Evolutionary conservation across 129 eudicot species (phyloP).

Genomic region (Artemisia argyi): DNA sequence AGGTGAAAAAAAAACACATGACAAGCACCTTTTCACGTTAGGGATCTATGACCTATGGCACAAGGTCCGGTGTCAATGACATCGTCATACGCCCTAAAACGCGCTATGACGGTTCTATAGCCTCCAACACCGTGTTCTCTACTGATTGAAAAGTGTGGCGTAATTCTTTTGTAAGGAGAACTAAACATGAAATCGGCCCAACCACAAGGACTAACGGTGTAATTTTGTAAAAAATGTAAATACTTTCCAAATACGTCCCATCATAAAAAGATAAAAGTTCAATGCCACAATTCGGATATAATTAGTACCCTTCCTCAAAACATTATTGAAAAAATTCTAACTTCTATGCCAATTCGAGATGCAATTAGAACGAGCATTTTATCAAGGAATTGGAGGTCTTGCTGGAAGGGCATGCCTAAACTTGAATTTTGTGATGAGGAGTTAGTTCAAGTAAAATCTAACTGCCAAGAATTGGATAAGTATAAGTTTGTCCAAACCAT

Average conservation of each 20-base stretch:
- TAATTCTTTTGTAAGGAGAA: too few relatives aligned
- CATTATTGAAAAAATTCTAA: not conserved
- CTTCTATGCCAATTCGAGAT: not conserved
- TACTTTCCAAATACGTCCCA: not conserved
- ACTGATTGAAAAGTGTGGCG: too few relatives aligned
- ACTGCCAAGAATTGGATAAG: not conserved
- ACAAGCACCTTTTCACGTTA: too few relatives aligned
- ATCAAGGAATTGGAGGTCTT: not conserved
- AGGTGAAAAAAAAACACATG: too few relatives aligned
- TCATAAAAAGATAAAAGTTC: not conserved
- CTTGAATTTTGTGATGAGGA: not conserved
- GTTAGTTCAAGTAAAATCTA: not conserved
- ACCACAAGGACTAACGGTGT: too few relatives aligned
- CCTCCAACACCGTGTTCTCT: too few relatives aligned
- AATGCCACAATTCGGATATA: not conserved
- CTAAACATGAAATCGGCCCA: too few relatives aligned
- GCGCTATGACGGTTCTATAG: too few relatives aligned
- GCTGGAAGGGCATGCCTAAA: not conserved
- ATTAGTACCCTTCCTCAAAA: not conserved
- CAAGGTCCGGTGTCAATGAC: too few relatives aligned
- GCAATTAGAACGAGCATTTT: not conserved
- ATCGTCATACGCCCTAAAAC: too few relatives aligned
- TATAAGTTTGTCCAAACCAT: not conserved
- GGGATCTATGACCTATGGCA: too few relatives aligned
- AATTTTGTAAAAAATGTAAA: too few relatives aligned